phyloP scores from a whole-genome alignment of 1,139 yeast species.

The Yamadazyma diospyri region DNA sequence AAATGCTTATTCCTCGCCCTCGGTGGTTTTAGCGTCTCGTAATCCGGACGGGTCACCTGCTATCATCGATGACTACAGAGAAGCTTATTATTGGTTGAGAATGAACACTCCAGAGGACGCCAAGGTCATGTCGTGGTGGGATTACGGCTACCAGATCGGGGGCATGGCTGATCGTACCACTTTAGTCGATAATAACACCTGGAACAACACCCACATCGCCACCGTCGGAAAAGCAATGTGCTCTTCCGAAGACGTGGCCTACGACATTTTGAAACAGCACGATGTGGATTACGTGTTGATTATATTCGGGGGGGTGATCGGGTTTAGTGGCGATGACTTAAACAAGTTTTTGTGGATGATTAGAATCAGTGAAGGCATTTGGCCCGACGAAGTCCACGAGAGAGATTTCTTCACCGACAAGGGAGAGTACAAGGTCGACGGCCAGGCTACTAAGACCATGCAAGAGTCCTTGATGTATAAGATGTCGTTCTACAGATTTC shows the following conservation, averaged over 20 bases:
- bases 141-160: constrained; percentile 98
- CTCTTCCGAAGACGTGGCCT: constrained; percentile 81
- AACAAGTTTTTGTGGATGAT: constrained; percentile 99
- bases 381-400: constrained; percentile 97
- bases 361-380: constrained; percentile 95
- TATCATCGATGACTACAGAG: constrained; percentile 95
- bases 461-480: constrained; percentile 89
- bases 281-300: constrained; percentile 94
- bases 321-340: constrained; percentile 94
- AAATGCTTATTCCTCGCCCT: constrained; percentile 94
- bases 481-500: constrained; percentile 86
- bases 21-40: constrained; percentile 87
- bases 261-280: constrained; percentile 81
- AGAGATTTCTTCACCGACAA: constrained; percentile 75
- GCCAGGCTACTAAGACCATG: constrained; percentile 79
- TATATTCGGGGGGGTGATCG: constrained; percentile 91
- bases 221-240: constrained; percentile 99
- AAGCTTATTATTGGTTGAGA: constrained; percentile 98
- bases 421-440: constrained; percentile 89
- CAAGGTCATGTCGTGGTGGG: constrained; percentile 99
- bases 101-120: constrained; percentile 98
- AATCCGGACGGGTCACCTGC: constrained; percentile 82
- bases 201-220: constrained; percentile 99
- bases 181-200: constrained; percentile 95
- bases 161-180: constrained; percentile 99